Conservation (phyloP, 179 eudicot genomes). For the Beta corolliflora region DNA sequence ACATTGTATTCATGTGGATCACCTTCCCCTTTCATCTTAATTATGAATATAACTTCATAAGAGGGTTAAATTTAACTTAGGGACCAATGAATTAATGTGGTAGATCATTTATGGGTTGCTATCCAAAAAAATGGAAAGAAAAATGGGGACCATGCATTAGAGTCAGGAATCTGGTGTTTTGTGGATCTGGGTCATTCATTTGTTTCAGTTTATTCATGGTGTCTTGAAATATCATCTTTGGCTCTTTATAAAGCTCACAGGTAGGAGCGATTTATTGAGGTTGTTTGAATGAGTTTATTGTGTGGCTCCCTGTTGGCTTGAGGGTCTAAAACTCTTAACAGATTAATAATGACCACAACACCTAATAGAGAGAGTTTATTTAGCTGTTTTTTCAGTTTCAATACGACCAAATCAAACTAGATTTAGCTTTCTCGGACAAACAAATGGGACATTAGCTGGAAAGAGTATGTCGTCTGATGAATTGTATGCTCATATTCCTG, state of each 20-base stretch:
- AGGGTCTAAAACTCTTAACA: too few species aligned
- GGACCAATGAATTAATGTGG: slow-evolving; percentile 15
- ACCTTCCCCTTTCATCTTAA: background rate
- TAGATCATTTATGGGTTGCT: slow-evolving; percentile 1
- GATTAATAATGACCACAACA: too few species aligned
- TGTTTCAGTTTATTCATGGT: background rate
- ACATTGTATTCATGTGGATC: background rate
- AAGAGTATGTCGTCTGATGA: background rate
- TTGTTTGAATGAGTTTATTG: background rate
- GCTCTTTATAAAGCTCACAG: too few species aligned
- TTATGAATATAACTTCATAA: background rate
- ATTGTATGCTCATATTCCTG: too few species aligned
- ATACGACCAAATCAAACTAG: background rate
- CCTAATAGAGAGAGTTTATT: too few species aligned
- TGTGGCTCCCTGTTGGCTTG: background rate
- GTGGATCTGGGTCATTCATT: slow-evolving; percentile 22
- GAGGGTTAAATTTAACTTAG: slow-evolving; percentile 1
- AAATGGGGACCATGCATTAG: slow-evolving; percentile 23
- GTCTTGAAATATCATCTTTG: too few species aligned
- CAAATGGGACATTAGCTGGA: background rate
- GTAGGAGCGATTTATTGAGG: background rate
- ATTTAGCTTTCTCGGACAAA: background rate
- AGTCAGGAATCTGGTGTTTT: slow-evolving; percentile 16
- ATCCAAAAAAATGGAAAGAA: background rate
- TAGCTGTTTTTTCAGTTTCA: too few species aligned